Base-by-base conservation (phyloP, 1,139 yeast genomes). In the Hyphopichia khmerensis region DNA sequence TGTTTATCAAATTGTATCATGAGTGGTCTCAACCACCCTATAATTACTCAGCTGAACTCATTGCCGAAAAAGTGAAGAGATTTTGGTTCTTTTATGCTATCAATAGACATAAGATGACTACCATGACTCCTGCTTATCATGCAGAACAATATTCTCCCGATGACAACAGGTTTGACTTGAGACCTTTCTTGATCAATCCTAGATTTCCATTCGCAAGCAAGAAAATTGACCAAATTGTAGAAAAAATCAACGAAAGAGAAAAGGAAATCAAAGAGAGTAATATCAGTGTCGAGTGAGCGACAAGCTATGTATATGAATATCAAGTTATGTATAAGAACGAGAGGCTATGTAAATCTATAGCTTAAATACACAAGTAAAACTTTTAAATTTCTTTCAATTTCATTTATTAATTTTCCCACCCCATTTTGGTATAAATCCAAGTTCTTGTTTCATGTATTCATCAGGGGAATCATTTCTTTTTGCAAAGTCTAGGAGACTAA, bases 111-210 rank as follows among this genome's bases (percentile, higher is more conserved):
- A 93, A 93, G 66, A 95, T 89, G 84, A 93, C 99, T 0, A 91
- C 95, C 15, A 76, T 91, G 65, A 93, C 99, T 0, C 99, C 99
- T 13, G 80, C 96, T 19, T 95, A 93, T 58, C 99, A 93, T 56
- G 99, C 99, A 1, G 99, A 93, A 60, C 95, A 88, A 57, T 93
- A 95, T 60, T 89, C 97, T 1, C 98, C 99, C 1, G 99, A 93
- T 64, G 99, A 93, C 61, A 93, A 93, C 62, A 78, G 99, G 55
- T 93, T 87, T 62, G 99, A 93, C 61, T 72, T 95, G 57, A 77
- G 99, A 51, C 99, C 99, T 16, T 90, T 93, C 62, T 74, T 93
- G 61, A 88, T 93, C 45, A 82, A 87, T 53, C 97, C 98, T n/a
- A 69, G 88, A 46, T 93, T 90, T 65, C 79, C 91, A 1, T 87